Evolutionary conservation across 345 rosid genomes (phyloP).

Genomic region (Citrus medica): DNA sequence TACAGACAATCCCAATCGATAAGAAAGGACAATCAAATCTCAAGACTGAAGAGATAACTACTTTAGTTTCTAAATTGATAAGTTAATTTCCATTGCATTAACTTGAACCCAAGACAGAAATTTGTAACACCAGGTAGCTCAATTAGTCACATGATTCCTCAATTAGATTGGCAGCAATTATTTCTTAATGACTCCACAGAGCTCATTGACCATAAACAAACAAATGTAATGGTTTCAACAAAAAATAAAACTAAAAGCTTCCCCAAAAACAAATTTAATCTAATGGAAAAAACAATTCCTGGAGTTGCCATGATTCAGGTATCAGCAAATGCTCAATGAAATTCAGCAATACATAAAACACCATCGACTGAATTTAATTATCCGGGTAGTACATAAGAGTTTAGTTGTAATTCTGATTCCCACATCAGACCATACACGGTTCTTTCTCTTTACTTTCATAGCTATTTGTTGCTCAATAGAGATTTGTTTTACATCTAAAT

Average conservation of each 20-base stretch:
- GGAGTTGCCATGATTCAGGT: neutral
- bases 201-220: neutral
- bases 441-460: neutral
- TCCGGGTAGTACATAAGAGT: neutral
- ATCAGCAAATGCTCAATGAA: neutral
- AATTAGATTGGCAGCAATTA: neutral
- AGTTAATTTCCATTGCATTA: neutral
- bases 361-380: neutral
- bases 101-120: neutral
- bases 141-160: neutral
- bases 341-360: neutral
- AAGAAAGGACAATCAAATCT: neutral
- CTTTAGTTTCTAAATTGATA: neutral
- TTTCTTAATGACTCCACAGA: neutral
- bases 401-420: neutral
- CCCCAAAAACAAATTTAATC: neutral
- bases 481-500: neutral
- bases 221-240: neutral
- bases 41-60: neutral
- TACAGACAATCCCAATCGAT: neutral
- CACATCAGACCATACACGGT: neutral
- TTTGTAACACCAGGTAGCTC: neutral
- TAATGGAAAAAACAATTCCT: neutral
- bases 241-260: neutral
- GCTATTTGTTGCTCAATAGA: neutral